phyloP scores from a whole-genome alignment of 306 rosid species.

The Cicer chorassanicum region DNA sequence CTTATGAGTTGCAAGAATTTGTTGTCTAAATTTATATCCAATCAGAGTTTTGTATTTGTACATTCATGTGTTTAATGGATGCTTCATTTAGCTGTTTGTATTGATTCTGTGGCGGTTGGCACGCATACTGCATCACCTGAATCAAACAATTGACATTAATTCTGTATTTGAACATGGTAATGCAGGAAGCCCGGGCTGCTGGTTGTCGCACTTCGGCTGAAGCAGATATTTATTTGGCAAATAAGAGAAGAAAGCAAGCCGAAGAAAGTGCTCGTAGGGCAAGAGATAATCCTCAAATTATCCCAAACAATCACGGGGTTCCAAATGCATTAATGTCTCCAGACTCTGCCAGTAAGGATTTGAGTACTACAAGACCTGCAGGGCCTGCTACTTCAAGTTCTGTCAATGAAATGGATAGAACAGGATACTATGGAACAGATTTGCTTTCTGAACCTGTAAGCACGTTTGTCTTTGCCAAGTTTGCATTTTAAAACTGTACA shows the following conservation, averaged over 20 bases:
- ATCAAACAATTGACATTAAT: conserved; percentile 29
- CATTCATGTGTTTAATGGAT: neutral
- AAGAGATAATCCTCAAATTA: conserved; percentile 65
- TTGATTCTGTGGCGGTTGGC: conserved; percentile 8
- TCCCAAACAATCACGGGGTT: conserved; percentile 72
- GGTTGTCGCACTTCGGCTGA: conserved; percentile 79
- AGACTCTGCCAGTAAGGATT: conserved; percentile 65
- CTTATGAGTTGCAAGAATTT: conserved; percentile 19
- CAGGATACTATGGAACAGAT: conserved; percentile 76
- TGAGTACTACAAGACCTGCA: conserved; percentile 58
- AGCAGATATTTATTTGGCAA: conserved; percentile 71
- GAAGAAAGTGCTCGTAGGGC: conserved; percentile 66
- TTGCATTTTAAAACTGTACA: neutral
- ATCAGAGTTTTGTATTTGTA: neutral
- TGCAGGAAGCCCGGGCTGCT: conserved; percentile 81
- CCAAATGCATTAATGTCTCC: conserved; percentile 65
- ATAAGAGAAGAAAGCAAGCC: conserved; percentile 70
- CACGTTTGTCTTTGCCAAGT: conserved; percentile 22
- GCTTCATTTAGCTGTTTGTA: conserved; percentile 25
- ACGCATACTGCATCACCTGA: conserved; percentile 14
- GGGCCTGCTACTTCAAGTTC: conserved; percentile 69
- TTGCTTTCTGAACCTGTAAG: conserved; percentile 89
- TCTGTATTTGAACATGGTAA: neutral
- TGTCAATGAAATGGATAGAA: conserved; percentile 58
- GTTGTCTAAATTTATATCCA: neutral